These are phyloP conservation scores for Agrocybe chaxingu DNA, from an alignment of 768 basidiomycete genomes.

Conservation along the genomic window DNA sequence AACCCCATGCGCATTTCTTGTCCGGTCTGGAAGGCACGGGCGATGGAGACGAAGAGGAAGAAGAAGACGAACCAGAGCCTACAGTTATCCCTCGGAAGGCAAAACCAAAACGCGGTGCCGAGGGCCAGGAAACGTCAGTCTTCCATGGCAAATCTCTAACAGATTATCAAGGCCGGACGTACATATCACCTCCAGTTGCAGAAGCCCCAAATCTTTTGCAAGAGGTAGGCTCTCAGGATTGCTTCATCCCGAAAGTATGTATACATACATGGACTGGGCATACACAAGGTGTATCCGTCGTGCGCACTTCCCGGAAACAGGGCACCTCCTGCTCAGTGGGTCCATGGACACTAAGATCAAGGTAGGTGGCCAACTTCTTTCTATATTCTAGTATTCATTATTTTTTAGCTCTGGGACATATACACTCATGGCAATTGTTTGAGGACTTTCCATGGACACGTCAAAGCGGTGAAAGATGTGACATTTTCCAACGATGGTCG, in stretches of 20 bases:
- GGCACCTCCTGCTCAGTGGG: slow-evolving; percentile 89
- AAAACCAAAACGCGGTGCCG: slow-evolving; percentile 73
- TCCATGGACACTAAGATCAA: slow-evolving; percentile 99
- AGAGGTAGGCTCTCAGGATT: slow-evolving; percentile 83
- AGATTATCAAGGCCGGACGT: slow-evolving; percentile 97
- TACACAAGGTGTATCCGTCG: slow-evolving; percentile 91
- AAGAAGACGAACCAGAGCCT: slow-evolving; percentile 63
- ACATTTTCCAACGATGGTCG: slow-evolving; percentile 93
- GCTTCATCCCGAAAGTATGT: slow-evolving; percentile 93
- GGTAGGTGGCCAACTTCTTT: slow-evolving; percentile 34
- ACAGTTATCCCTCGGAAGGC: slow-evolving; percentile 62
- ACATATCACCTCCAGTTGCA: slow-evolving; percentile 90
- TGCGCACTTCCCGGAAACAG: slow-evolving; percentile 92
- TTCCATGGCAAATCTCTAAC: slow-evolving; percentile 97
- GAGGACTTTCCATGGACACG: slow-evolving; percentile 95
- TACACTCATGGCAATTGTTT: slow-evolving; percentile 96
- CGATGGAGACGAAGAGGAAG: slow-evolving; percentile 59
- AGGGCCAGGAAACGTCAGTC: slow-evolving; percentile 87
- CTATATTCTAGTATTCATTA: slow-evolving; percentile 1
- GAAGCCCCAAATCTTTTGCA: slow-evolving; percentile 81
- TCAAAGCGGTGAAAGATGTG: slow-evolving; percentile 94
- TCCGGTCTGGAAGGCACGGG: slow-evolving; percentile 61
- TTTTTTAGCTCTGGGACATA: slow-evolving; percentile 87
- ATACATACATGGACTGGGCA: slow-evolving; percentile 99
- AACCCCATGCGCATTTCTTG: slow-evolving; percentile 59